These are phyloP conservation scores for Asterochloris sp. DNA, from an alignment of 139 green algal species.

Conservation along the genomic window DNA sequence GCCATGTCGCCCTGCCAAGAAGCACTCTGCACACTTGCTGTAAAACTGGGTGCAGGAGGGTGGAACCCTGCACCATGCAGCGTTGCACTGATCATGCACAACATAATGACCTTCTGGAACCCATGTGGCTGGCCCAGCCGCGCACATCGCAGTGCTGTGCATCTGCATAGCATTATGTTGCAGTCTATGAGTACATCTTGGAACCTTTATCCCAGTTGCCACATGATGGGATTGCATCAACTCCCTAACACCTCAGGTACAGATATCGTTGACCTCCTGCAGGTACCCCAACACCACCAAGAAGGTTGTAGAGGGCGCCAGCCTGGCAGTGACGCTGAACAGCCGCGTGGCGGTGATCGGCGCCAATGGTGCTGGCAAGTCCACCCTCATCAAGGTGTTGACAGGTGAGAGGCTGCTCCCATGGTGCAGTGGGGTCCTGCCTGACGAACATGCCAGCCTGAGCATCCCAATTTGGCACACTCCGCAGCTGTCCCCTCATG, in stretches of 20 bases:
- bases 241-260: too few relatives aligned
- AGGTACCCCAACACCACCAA: constrained; percentile 72
- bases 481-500: too few relatives aligned
- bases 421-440: neutral
- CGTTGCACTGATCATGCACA: too few relatives aligned
- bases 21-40: neutral
- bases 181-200: too few relatives aligned
- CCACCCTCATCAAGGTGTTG: constrained; percentile 89
- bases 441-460: neutral
- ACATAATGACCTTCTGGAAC: too few relatives aligned
- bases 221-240: too few relatives aligned
- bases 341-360: constrained; percentile 81
- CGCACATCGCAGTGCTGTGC: too few relatives aligned
- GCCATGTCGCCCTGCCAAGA: neutral
- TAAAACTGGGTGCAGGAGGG: neutral
- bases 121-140: too few relatives aligned
- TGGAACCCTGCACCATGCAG: too few relatives aligned
- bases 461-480: too few relatives aligned
- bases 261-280: neutral
- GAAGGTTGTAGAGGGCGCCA: constrained; percentile 64
- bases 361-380: constrained; percentile 90
- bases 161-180: too few relatives aligned
- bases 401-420: neutral
- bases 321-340: constrained; percentile 70
- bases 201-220: too few relatives aligned